phyloP scores from a whole-genome alignment of 2,329 filamentous ascomycete genomes.

The Penicillium sp. region DNA sequence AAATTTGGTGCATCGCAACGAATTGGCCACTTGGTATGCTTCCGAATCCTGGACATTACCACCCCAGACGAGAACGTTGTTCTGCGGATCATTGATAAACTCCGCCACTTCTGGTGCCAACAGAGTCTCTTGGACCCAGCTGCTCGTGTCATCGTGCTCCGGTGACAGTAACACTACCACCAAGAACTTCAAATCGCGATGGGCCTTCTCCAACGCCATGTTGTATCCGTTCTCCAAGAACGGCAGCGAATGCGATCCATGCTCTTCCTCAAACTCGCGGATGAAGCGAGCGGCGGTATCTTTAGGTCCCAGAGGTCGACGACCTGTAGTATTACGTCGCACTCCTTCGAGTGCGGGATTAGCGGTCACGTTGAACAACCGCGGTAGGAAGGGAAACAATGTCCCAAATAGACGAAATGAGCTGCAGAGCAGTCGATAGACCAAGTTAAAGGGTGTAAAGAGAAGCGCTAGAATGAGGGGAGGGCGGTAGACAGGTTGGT shows the following conservation, averaged over 20 bases:
- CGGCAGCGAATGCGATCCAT: constrained; percentile 60
- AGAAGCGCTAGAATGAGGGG: constrained; percentile 72
- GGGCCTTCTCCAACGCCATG: constrained; percentile 81
- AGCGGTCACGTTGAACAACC: constrained; percentile 44
- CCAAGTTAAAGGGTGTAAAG: constrained; percentile 72
- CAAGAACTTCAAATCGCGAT: constrained; percentile 84
- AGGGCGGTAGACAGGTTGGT: constrained; percentile 60
- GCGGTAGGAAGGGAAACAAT: constrained; percentile 73
- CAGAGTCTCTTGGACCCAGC: constrained; percentile 76
- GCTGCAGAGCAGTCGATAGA: constrained; percentile 64
- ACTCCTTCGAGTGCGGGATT: constrained; percentile 47
- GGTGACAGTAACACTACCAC: constrained; percentile 83
- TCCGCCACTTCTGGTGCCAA: constrained; percentile 65
- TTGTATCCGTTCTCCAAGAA: constrained; percentile 89
- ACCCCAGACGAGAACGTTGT: constrained; percentile 84
- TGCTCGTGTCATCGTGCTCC: constrained; percentile 85
- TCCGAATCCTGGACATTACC: constrained; percentile 90
- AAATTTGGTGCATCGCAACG: constrained; percentile 84
- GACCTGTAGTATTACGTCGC: constrained; percentile 57
- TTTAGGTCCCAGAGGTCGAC: constrained; percentile 71
- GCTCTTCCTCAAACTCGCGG: constrained; percentile 91
- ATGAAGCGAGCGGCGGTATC: constrained; percentile 86
- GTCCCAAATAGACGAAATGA: constrained; percentile 68
- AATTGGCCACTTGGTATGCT: constrained; percentile 84
- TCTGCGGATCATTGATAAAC: constrained; percentile 67